These are phyloP conservation scores for Amanita thiersii DNA, from an alignment of 768 basidiomycete genomes.

Conservation along the genomic window DNA sequence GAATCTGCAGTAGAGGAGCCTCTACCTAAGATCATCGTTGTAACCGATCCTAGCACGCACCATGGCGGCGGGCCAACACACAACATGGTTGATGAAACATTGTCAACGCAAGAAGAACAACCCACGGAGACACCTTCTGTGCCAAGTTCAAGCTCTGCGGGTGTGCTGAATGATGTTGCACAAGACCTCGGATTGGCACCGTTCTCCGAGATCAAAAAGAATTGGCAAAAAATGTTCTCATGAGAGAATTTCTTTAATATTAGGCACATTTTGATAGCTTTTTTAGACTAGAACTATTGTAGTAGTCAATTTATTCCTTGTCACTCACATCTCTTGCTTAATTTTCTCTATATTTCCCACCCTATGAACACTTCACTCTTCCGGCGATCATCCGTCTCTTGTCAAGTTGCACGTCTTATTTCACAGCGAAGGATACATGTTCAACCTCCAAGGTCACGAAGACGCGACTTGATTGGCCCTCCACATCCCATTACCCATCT, in stretches of 20 bases:
- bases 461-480: slow-evolving; percentile 47
- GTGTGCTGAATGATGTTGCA: slow-evolving; percentile 35
- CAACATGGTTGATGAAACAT: slow-evolving; percentile 20
- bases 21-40: slow-evolving; percentile 35
- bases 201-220: slow-evolving; percentile 21
- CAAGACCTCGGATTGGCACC: slow-evolving; percentile 38
- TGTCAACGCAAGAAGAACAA: slow-evolving; percentile 9
- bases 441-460: background rate
- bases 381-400: background rate
- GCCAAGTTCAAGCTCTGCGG: slow-evolving; percentile 16
- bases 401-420: background rate
- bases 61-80: slow-evolving; percentile 30
- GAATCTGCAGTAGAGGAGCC: slow-evolving; percentile 16
- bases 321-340: background rate
- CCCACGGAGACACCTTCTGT: slow-evolving; percentile 9
- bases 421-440: background rate
- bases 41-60: slow-evolving; percentile 30
- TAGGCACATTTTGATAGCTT: background rate
- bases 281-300: background rate
- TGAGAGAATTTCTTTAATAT: slow-evolving; percentile 13
- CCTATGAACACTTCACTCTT: background rate
- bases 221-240: slow-evolving; percentile 23
- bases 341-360: background rate
- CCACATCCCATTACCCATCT: slow-evolving; percentile 75
- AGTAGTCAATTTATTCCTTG: no score